Conservation (phyloP, 176 grass and related monocot species). For the Elaeis guineensis region DNA sequence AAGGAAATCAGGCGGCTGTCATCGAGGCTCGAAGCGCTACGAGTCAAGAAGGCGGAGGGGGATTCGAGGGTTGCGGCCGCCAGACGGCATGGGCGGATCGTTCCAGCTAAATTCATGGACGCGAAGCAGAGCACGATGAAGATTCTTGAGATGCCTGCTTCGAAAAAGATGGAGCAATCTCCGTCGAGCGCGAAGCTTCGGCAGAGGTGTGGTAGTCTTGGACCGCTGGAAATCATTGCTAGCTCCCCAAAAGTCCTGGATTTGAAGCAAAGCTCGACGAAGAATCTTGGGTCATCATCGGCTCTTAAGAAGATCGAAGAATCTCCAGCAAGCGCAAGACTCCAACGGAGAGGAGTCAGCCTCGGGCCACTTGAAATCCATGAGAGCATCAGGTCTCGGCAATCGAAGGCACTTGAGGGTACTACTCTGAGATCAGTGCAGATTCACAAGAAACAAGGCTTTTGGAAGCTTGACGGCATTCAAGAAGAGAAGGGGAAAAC, state of each 20-base stretch:
- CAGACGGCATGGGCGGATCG: constrained; percentile 18
- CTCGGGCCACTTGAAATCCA: constrained; percentile 80
- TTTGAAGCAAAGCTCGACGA: background rate
- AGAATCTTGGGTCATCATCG: background rate
- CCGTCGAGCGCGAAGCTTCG: background rate
- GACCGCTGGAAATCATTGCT: constrained; percentile 18
- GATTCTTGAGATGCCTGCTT: background rate
- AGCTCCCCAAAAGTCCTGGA: background rate
- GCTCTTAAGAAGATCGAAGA: constrained; percentile 16
- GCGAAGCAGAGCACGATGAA: constrained; percentile 1
- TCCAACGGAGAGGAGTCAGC: constrained; percentile 53
- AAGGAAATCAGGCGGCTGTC: constrained; percentile 25
- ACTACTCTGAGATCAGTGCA: constrained; percentile 21
- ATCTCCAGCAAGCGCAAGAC: constrained; percentile 23
- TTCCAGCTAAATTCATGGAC: constrained; percentile 40
- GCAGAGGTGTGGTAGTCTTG: constrained; percentile 12
- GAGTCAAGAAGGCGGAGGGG: constrained; percentile 22
- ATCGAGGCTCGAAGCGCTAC: constrained; percentile 22
- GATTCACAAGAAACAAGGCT: constrained; percentile 28
- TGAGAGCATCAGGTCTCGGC: constrained; percentile 17
- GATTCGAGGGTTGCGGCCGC: constrained; percentile 4
- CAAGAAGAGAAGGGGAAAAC: background rate
- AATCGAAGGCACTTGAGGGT: background rate
- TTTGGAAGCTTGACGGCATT: constrained; percentile 9
- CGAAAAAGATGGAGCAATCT: constrained; percentile 3